Percentiles rank a stretch among this genome's conserved stretches.
Conservation (phyloP, 805 yeast genomes). For the Suhomyces sp. region DNA sequence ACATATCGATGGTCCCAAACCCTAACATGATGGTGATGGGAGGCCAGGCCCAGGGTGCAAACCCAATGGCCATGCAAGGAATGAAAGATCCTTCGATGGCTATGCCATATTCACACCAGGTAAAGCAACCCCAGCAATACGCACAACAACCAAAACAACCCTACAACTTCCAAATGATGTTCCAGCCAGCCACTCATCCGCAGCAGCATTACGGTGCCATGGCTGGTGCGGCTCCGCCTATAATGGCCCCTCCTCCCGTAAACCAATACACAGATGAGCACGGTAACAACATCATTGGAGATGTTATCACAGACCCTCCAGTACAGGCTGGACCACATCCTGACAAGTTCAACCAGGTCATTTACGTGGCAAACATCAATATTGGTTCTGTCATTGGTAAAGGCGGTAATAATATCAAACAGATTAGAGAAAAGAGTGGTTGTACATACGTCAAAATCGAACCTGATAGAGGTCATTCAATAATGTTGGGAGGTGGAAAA, state of each 20-base stretch:
- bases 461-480: slow-evolving; percentile 52
- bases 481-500: slow-evolving; percentile 43
- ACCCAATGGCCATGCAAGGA: slow-evolving; percentile 16
- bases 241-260: slow-evolving; percentile 14
- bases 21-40: slow-evolving; percentile 20
- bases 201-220: slow-evolving; percentile 23
- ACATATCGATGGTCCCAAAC: slow-evolving; percentile 22
- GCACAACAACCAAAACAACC: slow-evolving; percentile 21
- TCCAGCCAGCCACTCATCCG: slow-evolving; percentile 37
- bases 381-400: slow-evolving; percentile 86
- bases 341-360: slow-evolving; percentile 62
- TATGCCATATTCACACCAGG: slow-evolving; percentile 5
- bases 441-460: slow-evolving; percentile 69
- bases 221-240: slow-evolving; percentile 12
- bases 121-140: slow-evolving; percentile 10
- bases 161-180: slow-evolving; percentile 40
- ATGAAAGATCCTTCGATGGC: slow-evolving; percentile 2
- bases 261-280: slow-evolving; percentile 41
- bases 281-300: slow-evolving; percentile 43
- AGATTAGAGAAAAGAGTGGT: slow-evolving; percentile 71
- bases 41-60: slow-evolving; percentile 5
- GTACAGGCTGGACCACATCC: slow-evolving; percentile 31
- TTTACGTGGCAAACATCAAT: slow-evolving; percentile 70
- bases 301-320: slow-evolving; percentile 40
- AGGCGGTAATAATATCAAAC: slow-evolving; percentile 79